These are phyloP conservation scores for Rosa multiflora DNA, from an alignment of 306 rosid genomes.

Conservation along the genomic window DNA sequence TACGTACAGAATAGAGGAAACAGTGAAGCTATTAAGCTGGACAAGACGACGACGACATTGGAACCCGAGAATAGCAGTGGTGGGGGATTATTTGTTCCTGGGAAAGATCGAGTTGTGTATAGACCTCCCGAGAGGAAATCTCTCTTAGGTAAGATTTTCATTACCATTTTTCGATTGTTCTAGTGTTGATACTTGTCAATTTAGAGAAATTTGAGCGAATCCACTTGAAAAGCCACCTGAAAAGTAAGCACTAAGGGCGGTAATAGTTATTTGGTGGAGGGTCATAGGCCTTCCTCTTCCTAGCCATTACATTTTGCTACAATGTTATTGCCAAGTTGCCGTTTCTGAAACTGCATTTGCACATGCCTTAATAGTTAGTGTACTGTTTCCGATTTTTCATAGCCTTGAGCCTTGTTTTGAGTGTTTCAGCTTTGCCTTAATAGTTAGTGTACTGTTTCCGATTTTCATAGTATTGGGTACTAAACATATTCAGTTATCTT, in stretches of 20 bases:
- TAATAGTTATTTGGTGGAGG: neutral
- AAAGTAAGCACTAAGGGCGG: neutral
- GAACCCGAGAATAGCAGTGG: slow-evolving; percentile 56
- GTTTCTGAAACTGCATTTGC: neutral
- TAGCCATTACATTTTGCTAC: neutral
- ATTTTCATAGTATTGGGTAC: neutral
- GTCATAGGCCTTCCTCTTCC: neutral
- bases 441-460: neutral
- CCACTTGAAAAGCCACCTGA: neutral
- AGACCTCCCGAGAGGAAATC: slow-evolving; percentile 74
- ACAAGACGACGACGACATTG: slow-evolving; percentile 50
- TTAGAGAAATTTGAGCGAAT: neutral
- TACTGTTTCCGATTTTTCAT: neutral
- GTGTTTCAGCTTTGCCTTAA: neutral
- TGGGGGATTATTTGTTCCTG: slow-evolving; percentile 75
- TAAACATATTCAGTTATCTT: neutral
- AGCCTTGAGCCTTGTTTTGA: neutral
- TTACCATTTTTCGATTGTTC: neutral
- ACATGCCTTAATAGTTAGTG: neutral
- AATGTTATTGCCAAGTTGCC: neutral
- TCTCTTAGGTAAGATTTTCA: slow-evolving; percentile 50
- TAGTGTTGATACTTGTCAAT: neutral
- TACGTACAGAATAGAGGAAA: slow-evolving; percentile 43
- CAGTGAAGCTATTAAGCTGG: slow-evolving; percentile 48
- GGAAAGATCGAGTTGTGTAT: slow-evolving; percentile 68